These are phyloP conservation scores for Allantophomopsis cytisporea DNA, from an alignment of 2,329 filamentous ascomycete genomes.

Conservation along the genomic window DNA sequence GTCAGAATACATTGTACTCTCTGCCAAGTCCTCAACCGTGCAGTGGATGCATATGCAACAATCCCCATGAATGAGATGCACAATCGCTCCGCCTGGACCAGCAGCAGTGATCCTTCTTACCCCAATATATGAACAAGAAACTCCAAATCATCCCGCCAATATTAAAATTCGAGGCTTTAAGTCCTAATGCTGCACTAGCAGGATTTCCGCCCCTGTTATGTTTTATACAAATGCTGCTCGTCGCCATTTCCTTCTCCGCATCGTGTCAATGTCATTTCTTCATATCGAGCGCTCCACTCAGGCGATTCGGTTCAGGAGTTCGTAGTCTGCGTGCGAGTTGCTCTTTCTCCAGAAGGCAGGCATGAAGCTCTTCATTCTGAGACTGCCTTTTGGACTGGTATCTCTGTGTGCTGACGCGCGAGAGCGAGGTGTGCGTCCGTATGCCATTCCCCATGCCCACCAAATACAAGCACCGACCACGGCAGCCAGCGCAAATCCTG, in stretches of 20 bases:
- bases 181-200: background rate
- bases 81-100: too few relatives aligned
- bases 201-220: background rate
- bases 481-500: conserved; percentile 17
- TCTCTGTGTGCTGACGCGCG: background rate
- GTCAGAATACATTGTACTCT: too few relatives aligned
- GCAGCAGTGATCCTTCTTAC: too few relatives aligned
- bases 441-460: conserved; percentile 13
- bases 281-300: conserved; percentile 3
- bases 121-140: too few relatives aligned
- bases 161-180: too few relatives aligned
- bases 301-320: conserved; percentile 16
- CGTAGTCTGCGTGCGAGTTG: conserved; percentile 13
- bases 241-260: background rate
- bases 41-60: too few relatives aligned
- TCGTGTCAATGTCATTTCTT: background rate
- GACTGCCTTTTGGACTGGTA: background rate
- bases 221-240: background rate
- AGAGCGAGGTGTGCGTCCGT: background rate
- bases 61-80: too few relatives aligned
- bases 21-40: too few relatives aligned
- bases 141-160: too few relatives aligned
- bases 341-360: conserved; percentile 11
- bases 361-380: conserved; percentile 1
- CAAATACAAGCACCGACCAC: conserved; percentile 13